phyloP scores from a whole-genome alignment of 257 asterid genomes.

The Nicotiana tomentosiformis region DNA sequence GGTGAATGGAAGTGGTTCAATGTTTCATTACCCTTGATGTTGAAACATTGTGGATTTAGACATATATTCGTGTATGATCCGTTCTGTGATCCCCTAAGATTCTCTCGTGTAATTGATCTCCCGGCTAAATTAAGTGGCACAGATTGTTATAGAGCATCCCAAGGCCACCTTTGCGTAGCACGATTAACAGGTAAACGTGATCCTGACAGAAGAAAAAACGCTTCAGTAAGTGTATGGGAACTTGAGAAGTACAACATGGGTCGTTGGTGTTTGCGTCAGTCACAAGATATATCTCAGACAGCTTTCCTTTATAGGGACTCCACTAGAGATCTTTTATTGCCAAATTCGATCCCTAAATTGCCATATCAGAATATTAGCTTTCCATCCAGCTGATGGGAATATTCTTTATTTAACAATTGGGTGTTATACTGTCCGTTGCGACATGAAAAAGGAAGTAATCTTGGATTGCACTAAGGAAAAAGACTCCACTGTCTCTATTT shows the following conservation, averaged over 20 bases:
- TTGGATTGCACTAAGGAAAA: neutral
- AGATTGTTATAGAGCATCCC: neutral
- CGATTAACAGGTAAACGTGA: neutral
- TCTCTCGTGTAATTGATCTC: neutral
- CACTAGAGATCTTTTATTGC: neutral
- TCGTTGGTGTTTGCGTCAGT: neutral
- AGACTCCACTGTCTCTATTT: too few relatives aligned
- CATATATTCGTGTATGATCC: neutral
- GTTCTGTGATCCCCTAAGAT: neutral
- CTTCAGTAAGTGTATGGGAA: neutral
- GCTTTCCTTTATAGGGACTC: neutral
- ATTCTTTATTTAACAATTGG: neutral
- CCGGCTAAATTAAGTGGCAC: neutral
- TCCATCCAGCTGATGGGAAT: neutral
- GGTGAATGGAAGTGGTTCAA: neutral
- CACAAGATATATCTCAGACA: neutral
- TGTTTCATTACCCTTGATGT: neutral
- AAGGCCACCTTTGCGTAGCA: neutral
- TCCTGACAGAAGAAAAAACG: neutral
- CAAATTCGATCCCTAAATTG: too few relatives aligned
- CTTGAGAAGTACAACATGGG: neutral
- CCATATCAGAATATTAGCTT: neutral
- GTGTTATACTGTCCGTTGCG: neutral
- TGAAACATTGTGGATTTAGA: neutral
- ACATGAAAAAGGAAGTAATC: neutral